phyloP scores from a whole-genome alignment of 2,329 filamentous ascomycete species.

The Penicillium sp. region DNA sequence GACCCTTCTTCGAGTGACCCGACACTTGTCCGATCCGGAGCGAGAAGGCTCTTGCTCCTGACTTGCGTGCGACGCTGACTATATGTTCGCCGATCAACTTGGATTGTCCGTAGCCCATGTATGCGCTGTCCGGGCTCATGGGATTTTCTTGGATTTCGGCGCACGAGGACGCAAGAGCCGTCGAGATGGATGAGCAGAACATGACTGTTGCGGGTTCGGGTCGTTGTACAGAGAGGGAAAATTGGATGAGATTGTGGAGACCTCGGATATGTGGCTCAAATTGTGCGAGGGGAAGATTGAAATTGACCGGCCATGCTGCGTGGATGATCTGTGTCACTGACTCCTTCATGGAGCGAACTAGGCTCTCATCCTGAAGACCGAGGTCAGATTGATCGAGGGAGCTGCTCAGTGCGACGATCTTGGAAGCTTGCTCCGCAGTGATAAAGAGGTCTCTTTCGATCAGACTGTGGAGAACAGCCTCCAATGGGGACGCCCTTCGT shows the following conservation, averaged over 20 bases:
- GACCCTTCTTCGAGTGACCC: conserved; percentile 32
- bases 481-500: conserved; percentile 23
- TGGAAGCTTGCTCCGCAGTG: conserved; percentile 26
- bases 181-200: conserved; percentile 55
- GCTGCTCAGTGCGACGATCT: conserved; percentile 42
- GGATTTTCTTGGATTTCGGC: conserved; percentile 19
- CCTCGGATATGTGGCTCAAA: conserved; percentile 50
- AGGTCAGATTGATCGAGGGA: conserved; percentile 42
- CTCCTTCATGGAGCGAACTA: conserved; percentile 40
- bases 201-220: conserved; percentile 37
- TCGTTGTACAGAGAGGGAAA: conserved; percentile 42
- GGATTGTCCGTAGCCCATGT: conserved; percentile 36
- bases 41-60: conserved; percentile 28
- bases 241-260: conserved; percentile 46
- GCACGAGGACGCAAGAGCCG: conserved; percentile 23
- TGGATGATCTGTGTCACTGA: conserved; percentile 51
- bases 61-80: conserved; percentile 25
- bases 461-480: conserved; percentile 25
- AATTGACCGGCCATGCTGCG: conserved; percentile 57
- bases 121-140: conserved; percentile 13
- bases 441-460: conserved; percentile 19
- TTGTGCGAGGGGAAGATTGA: conserved; percentile 49
- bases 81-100: conserved; percentile 35
- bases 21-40: conserved; percentile 38
- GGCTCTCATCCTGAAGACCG: conserved; percentile 36